Evolutionary conservation across 352 stramenopile species (phyloP), one percentile per base, ranked within the genome.

Genomic region (Phytophthora podocarpi): DNA sequence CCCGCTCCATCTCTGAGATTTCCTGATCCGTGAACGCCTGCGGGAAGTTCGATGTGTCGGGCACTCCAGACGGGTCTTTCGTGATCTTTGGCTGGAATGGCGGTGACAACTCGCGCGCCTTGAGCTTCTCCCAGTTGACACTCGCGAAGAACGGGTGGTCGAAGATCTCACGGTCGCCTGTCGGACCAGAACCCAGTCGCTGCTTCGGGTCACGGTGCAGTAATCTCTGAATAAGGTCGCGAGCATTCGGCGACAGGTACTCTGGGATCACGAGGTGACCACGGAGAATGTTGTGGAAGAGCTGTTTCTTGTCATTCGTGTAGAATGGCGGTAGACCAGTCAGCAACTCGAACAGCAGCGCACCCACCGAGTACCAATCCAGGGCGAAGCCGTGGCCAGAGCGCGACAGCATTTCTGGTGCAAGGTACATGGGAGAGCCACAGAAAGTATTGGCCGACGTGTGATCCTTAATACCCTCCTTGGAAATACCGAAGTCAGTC

Each of bases 281-380:
- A 48, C 83, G 86, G 2, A 95, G 63, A 60, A 95, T 95, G 70
- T 95, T 95, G 78, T 95, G 86, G 67, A 95, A 95, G n/a, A 95
- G 63, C 56, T 93, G 84, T 57, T 95, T 93, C 75, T 93, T 92
- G 65, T 93, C 84, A 64, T 93, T 93, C 54, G 82, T 92, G 74
- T 93, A 95, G 60, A 92, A 95, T 31, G 85, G 85, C n/a, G 85
- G 83, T 5, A 93, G 70, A 23, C 85, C 83, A n/a, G 85, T 95
- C 11, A 95, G 69, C 36, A 95, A 41, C 68, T 95, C 85, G 59
- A 92, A 93, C 15, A 91, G 60, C 36, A 95, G 60, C 1, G 84
- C 84, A 41, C 86, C 86, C 5, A 95, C 82, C 13, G 80, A 91
- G 51, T 93, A 95, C 86, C 86, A 95, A 72, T 95, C 86, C 52